Evolutionary conservation across 2,329 filamentous ascomycete species (phyloP).

Genomic region (Colletotrichum aenigma): DNA sequence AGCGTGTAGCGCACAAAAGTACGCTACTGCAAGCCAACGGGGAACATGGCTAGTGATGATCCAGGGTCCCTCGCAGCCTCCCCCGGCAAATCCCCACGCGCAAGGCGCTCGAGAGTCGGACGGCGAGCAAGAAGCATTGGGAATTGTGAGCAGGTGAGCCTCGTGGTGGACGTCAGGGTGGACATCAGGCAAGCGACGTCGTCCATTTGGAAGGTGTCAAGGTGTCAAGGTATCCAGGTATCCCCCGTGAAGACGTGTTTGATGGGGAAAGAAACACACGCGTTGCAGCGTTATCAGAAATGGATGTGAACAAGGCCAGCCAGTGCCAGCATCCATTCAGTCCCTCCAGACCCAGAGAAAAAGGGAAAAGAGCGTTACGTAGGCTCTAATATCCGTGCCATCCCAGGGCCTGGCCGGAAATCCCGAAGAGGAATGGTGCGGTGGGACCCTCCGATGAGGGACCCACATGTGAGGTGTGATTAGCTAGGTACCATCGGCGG

Average conservation of each 20-base stretch:
- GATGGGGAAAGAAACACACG: neutral
- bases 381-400: constrained; percentile 12
- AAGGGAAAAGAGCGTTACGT: constrained; percentile 8
- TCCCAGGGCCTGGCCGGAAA: constrained; percentile 1
- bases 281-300: neutral
- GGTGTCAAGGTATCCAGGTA: neutral
- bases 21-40: neutral
- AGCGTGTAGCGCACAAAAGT: neutral
- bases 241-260: neutral
- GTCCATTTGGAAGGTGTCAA: neutral
- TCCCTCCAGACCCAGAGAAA: neutral
- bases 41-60: neutral
- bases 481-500: neutral
- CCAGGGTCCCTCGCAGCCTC: neutral
- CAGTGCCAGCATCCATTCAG: neutral
- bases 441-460: neutral
- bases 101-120: neutral
- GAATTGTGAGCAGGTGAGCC: neutral
- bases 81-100: neutral
- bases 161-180: neutral
- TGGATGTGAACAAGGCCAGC: neutral
- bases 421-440: neutral
- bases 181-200: neutral
- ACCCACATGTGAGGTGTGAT: neutral
- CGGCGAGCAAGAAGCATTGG: neutral